phyloP scores from a whole-genome alignment of 257 asterid species.

The Salvia splendens region DNA sequence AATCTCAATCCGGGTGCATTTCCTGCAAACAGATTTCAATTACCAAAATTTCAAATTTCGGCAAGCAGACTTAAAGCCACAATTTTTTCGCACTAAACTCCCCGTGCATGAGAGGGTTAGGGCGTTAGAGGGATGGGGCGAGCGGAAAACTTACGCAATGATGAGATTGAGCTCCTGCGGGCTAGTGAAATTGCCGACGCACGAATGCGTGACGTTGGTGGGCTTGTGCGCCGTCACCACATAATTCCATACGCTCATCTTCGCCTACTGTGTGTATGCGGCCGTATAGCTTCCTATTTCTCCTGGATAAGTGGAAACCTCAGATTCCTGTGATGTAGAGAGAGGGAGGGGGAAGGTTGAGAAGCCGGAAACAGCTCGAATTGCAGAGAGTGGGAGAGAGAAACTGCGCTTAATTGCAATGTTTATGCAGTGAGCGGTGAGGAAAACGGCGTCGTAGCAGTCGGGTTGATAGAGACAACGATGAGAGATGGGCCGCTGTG shows the following conservation, averaged over 20 bases:
- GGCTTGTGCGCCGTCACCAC: slow-evolving; percentile 99
- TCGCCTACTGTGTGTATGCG: not conserved
- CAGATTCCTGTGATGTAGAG: slow-evolving; percentile 19
- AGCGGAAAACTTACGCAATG: slow-evolving; percentile 62
- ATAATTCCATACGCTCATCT: slow-evolving; percentile 94
- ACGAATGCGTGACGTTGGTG: slow-evolving; percentile 92
- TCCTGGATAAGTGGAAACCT: slow-evolving; percentile 33
- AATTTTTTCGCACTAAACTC: not conserved
- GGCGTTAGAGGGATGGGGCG: not conserved
- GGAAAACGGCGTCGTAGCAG: slow-evolving; percentile 39
- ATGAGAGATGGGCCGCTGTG: not conserved
- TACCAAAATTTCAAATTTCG: slow-evolving; percentile 21
- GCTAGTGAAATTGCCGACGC: slow-evolving; percentile 95
- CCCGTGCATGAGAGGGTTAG: slow-evolving; percentile 15
- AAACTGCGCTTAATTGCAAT: slow-evolving; percentile 10
- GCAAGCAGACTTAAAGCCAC: slow-evolving; percentile 13
- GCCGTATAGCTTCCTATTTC: slow-evolving; percentile 4
- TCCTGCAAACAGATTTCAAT: slow-evolving; percentile 54
- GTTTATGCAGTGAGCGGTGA: slow-evolving; percentile 18
- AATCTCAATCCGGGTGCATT: slow-evolving; percentile 91
- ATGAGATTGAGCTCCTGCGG: slow-evolving; percentile 95
- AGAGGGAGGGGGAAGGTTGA: slow-evolving; percentile 10
- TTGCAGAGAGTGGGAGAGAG: slow-evolving; percentile 9
- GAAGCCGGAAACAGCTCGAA: slow-evolving; percentile 28
- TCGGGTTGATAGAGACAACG: slow-evolving; percentile 10